Percentiles rank a stretch among this genome's conserved stretches.
These are phyloP conservation scores for Suillus placidus DNA, from an alignment of 768 basidiomycete genomes.

Conservation along the genomic window DNA sequence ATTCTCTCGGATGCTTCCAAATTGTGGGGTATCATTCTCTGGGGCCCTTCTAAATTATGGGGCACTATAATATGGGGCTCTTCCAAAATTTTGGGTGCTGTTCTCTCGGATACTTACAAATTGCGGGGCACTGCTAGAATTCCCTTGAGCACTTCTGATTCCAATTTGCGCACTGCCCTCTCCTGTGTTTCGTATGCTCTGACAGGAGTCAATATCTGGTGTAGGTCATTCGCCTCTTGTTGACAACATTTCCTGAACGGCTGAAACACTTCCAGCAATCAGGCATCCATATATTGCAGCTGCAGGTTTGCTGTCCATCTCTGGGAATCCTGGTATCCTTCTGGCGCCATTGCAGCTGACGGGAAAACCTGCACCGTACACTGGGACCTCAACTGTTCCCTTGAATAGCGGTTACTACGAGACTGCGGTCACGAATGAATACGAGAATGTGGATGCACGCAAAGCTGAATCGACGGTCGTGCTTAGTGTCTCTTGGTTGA, in stretches of 20 bases:
- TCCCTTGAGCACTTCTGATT: neutral
- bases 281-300: constrained; percentile 5
- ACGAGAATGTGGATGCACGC: neutral
- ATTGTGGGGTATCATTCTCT: neutral
- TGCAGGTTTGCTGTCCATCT: constrained; percentile 1
- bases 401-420: neutral
- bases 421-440: neutral
- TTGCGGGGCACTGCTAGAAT: neutral
- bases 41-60: neutral
- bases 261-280: neutral
- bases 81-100: neutral
- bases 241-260: neutral
- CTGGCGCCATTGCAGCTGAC: neutral
- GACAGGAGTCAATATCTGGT: neutral
- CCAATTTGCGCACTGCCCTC: neutral
- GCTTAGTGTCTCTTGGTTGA: constrained; percentile 1
- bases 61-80: neutral
- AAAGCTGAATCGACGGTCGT: neutral
- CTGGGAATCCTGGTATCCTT: neutral
- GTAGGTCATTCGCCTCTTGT: neutral
- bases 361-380: neutral
- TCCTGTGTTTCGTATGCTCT: neutral
- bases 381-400: neutral
- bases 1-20: neutral
- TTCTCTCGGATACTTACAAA: neutral